Base-by-base conservation (phyloP, 192 early-diverging fungal species). In the Podila epicladia region DNA sequence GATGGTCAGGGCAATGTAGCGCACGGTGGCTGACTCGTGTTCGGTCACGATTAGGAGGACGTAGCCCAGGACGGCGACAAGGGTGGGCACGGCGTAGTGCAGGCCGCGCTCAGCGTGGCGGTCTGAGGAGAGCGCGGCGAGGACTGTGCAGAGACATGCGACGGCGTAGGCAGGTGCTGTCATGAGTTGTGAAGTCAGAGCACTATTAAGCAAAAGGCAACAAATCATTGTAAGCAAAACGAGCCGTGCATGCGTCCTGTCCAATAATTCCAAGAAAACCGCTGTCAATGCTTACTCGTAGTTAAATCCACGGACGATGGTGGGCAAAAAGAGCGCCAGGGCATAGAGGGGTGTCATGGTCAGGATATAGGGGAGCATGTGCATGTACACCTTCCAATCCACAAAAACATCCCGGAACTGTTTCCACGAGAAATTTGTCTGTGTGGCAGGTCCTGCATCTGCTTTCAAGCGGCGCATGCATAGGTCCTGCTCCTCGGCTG, bases 301-400 rank as follows among this genome's bases (percentile, higher is more conserved):
- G 11, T 91, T 89, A 84, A 95, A 88, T 33, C 84, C 80, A 45
- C 78, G 73, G 61, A 95, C 82, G 38, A 95, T 92, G 24, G 87
- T 89, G 1, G 93, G 92, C 53, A 95, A 64, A 74, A 93, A 93
- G 26, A 92, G 87, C 50, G 87, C 82, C 57, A 91, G 82, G 38
- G 89, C 87, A 38, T 90, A 91, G 7, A 89, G 62, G 4, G 92
- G 89, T 24, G 85, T 92, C 64, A 85, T 82, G 61, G 87, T 84
- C 2, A 87, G 84, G 55, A 93, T 91, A 66, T 89, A 90, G 19
- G 88, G 85, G 24, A 90, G 26, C 28, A 87, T 83, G 26, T 86
- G 82, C 31, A 89, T 73, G 19, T 89, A 64, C 7, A 71, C 64
- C 70, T 84, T 78, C 75, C 82, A 89, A 57, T 89, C 88, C n/a